Evolutionary conservation across 805 yeast genomes (phyloP), one percentile per base, ranked within the genome.

Genomic region (Starmerella floris): DNA sequence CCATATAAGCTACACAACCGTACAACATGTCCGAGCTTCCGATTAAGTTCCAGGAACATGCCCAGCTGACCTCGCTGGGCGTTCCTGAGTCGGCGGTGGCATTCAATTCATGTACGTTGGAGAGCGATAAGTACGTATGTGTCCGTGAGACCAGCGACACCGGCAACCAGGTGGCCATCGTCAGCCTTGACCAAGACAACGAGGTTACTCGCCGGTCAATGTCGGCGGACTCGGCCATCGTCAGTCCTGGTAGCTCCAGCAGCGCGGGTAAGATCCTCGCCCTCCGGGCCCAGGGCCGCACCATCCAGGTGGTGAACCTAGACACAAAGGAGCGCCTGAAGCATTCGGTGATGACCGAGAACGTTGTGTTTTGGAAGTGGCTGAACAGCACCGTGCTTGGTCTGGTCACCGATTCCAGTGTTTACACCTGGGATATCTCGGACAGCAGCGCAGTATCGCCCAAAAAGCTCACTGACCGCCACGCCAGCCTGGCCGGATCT

Each of bases 361-460:
- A 95, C 36, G 87, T 91, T 38, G 77, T 85, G 36, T 88, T 78
- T 62, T 91, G 99, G 99, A 79, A 78, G 60, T 91, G 99, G 99
- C 68, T 91, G 46, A 67, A 72, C 55, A 72, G 74, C 48, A 66
- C 74, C 49, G 68, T 73, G 41, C 68, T 91, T 51, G 98, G 96
- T 54, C 71, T 91, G 48, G 79, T 91, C 49, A 83, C 96, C 11
- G 83, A 78, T 5, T 66, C 78, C 48, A 64, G 81, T 37, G 68
- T 91, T 55, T 83, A 68, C 65, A 73, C 74, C 45, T 88, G 95
- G 84, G 77, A 81, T 53, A 74, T 88, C 32, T 77, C 81, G 59
- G 94, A 85, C 58, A 77, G 80, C 30, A 74, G 82, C 49, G 72
- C 73, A 51, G 68, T 73, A 21, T 82, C 85, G n/a, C 99, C 99